Evolutionary conservation across 129 eudicot species (phyloP), one percentile per base, ranked within the genome.

Genomic region (Escallonia herrerae): DNA sequence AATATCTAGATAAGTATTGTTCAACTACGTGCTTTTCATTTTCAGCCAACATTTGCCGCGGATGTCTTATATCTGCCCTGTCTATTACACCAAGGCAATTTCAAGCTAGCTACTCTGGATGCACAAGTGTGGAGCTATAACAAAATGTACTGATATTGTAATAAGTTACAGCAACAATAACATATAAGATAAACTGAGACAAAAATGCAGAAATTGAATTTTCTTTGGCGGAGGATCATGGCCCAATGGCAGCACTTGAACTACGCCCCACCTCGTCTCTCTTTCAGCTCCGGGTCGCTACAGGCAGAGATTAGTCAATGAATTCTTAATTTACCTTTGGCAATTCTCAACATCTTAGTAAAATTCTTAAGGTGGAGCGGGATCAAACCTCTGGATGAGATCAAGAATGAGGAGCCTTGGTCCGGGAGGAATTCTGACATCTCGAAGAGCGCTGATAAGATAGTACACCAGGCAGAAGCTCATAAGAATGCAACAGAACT

Each of bases 371-470:
- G 7, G n/a, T 13, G 9, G 15, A 38, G 60, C 49, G 57, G 12
- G 44, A 41, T 51, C 77, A 64, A 60, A 93, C 99, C 96, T 89
- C 61, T 86, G 79, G 65, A 93, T 75, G 68, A 81, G 95, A 77
- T 93, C 93, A 68, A 93, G 95, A 82, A 93, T 93, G 64, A 86
- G 81, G 69, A 93, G 90, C 71, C 99, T 82, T 61, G 99, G 99
- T 22, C 99, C 99, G 44, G 99, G 99, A 46, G 99, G 99, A 65
- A 93, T 93, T 40, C 68, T 86, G 58, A 86, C 96, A 41, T 93
- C 99, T 89, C 81, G 72, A 12, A 93, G 84, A 74, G 99, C 96
- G 78, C 99, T 93, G 96, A 49, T 76, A 66, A 22, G 46, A 57
- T 44, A 33, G 14, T 11, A 42, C 5, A n/a, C 4, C 33, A 61